Evolutionary conservation across 495 filamentous ascomycete genomes (phyloP).

Genomic region (Trichocladium uniseriatum): DNA sequence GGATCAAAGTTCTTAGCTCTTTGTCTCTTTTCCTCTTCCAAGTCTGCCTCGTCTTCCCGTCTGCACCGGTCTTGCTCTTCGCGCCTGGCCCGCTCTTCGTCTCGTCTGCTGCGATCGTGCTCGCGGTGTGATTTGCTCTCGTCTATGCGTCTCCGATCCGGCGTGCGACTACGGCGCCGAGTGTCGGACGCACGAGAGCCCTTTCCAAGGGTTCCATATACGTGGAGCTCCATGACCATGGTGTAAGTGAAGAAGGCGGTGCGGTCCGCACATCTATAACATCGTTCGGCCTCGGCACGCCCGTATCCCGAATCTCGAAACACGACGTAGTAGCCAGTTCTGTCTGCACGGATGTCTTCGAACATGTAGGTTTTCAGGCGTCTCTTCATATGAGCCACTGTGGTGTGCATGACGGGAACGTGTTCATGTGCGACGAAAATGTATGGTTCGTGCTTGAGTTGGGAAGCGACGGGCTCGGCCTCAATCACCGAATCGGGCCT

Average conservation of each 20-base stretch:
- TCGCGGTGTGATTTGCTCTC: slow-evolving; percentile 48
- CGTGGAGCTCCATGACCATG: slow-evolving; percentile 84
- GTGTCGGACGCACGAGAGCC: slow-evolving; percentile 39
- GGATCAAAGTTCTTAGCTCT: slow-evolving; percentile 78
- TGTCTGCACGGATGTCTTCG: slow-evolving; percentile 70
- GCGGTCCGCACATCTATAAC: slow-evolving; percentile 62
- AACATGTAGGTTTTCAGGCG: slow-evolving; percentile 69
- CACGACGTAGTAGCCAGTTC: slow-evolving; percentile 79
- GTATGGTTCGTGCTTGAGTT: slow-evolving; percentile 75
- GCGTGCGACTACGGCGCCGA: slow-evolving; percentile 23
- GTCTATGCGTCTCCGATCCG: slow-evolving; percentile 20
- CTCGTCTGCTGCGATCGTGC: slow-evolving; percentile 33
- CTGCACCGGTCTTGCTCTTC: slow-evolving; percentile 38
- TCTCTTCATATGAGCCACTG: slow-evolving; percentile 77
- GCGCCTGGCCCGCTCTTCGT: slow-evolving; percentile 46
- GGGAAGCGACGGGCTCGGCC: slow-evolving; percentile 46
- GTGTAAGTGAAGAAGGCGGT: slow-evolving; percentile 80
- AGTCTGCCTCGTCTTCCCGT: slow-evolving; percentile 60
- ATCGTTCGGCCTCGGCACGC: slow-evolving; percentile 68
- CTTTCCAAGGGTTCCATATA: slow-evolving; percentile 54
- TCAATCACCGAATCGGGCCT: slow-evolving; percentile 18
- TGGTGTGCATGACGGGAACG: slow-evolving; percentile 79
- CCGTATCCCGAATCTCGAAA: slow-evolving; percentile 71
- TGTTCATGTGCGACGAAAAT: slow-evolving; percentile 82
- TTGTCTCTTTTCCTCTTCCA: slow-evolving; percentile 79